phyloP scores from a whole-genome alignment of 257 asterid species.

The Fraxinus excelsior region DNA sequence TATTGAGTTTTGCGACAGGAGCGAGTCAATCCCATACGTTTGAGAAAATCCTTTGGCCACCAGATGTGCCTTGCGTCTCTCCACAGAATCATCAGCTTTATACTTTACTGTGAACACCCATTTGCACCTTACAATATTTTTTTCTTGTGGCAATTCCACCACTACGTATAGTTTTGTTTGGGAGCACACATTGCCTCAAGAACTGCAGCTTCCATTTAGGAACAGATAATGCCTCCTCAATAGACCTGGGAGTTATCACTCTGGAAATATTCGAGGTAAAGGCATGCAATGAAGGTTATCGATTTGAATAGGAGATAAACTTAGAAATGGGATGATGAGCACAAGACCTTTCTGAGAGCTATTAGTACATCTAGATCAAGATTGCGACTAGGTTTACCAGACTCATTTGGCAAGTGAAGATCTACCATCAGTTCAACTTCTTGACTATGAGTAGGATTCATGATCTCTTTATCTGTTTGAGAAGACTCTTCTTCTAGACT shows the following conservation, averaged over 20 bases:
- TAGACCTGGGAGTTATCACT: no score
- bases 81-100: not conserved
- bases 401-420: not conserved
- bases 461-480: not conserved
- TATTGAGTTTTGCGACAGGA: not conserved
- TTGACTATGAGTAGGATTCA: not conserved
- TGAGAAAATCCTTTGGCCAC: not conserved
- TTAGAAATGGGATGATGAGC: not conserved
- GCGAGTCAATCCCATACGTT: not conserved
- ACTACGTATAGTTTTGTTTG: not conserved
- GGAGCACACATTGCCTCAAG: not conserved
- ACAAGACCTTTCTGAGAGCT: not conserved
- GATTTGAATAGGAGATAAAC: not conserved
- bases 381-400: not conserved
- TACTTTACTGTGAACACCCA: not conserved
- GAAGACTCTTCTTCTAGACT: not conserved
- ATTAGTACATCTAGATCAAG: not conserved
- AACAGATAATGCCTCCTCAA: not conserved
- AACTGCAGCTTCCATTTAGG: not conserved
- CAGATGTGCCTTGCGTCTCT: not conserved
- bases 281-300: not conserved
- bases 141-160: not conserved
- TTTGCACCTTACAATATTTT: not conserved
- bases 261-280: not conserved
- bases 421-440: not conserved